Evolutionary conservation across 768 basidiomycete genomes (phyloP), one percentile per base, ranked within the genome.

Genomic region (Leucosporidium creatinivorum): DNA sequence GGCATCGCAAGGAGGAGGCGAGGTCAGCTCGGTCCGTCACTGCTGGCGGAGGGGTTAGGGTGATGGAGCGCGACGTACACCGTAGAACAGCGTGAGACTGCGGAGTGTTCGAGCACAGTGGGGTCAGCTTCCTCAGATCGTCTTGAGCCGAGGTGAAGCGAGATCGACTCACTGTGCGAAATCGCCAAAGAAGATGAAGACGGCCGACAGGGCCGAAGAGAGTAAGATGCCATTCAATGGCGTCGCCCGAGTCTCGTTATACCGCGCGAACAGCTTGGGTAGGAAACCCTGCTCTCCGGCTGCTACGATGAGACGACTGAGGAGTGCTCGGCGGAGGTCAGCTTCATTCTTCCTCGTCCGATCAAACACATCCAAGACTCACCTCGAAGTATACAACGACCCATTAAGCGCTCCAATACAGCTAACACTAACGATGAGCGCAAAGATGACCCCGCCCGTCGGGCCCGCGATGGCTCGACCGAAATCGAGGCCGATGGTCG

Each of bases 361-460:
- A 60, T 60, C 36, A n/a, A n/a, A n/a, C n/a, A n/a, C n/a, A n/a
- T 76, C 70, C 52, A 73, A 85, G 89, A 33, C 33, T 33, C 15
- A 67, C 71, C 66, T 60, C 0, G 67, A 69, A 8, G 70, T 72
- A 58, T 69, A 73, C 10, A 73, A 30, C 0, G 63, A 62, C 0
- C 65, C 67, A 76, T 96, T 94, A 61, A 99, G 79, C 1, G 96
- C 92, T 23, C 94, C 94, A 72, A 99, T 91, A 77, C 92, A 96
- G 4, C 93, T 96, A 66, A 97, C 83, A 1, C 92, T 90, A 19
- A 99, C 94, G 83, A 92, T 86, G 60, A 87, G 82, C 1, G 94
- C 91, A 76, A 99, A 96, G 21, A 92, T 74, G 8, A 85, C 84
- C 1, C 89, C 93, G 36, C 96, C 94, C n/a, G 87, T 78, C 7